Evolutionary conservation across 257 asterid species (phyloP).

Genomic region (Przewalskia tangutica): DNA sequence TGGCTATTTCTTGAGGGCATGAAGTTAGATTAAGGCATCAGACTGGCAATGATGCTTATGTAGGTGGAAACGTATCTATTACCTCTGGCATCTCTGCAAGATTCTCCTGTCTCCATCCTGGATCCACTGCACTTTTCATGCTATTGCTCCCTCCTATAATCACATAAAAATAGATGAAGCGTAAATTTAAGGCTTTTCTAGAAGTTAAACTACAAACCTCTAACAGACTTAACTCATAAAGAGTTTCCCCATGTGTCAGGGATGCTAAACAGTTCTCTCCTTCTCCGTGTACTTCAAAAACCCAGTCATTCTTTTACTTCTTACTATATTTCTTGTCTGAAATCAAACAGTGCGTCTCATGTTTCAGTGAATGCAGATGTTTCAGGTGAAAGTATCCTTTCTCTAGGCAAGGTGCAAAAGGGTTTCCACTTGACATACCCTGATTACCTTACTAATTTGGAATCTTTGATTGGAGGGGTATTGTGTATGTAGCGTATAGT

Average conservation of each 20-base stretch:
- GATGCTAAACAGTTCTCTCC: neutral
- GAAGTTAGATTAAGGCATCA: neutral
- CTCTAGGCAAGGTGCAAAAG: neutral
- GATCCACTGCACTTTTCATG: neutral
- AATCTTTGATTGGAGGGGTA: neutral
- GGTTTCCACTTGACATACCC: constrained; percentile 1
- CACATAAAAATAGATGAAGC: neutral
- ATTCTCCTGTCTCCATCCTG: neutral
- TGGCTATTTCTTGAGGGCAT: neutral
- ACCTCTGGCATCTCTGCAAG: neutral
- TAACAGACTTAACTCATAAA: neutral
- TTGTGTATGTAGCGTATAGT: neutral
- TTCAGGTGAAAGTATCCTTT: neutral
- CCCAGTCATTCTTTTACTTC: neutral
- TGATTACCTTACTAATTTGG: neutral
- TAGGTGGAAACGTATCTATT: neutral
- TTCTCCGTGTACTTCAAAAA: neutral
- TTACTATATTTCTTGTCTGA: neutral
- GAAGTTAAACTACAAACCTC: neutral
- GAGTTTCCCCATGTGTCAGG: neutral
- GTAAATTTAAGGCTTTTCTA: neutral
- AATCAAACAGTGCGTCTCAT: neutral
- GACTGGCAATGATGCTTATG: neutral
- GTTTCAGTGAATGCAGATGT: neutral
- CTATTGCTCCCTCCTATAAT: neutral